Percentiles rank a stretch among this genome's conserved stretches.
These are phyloP conservation scores for Butyriboletus loyo DNA, from an alignment of 768 basidiomycete genomes.

Conservation along the genomic window DNA sequence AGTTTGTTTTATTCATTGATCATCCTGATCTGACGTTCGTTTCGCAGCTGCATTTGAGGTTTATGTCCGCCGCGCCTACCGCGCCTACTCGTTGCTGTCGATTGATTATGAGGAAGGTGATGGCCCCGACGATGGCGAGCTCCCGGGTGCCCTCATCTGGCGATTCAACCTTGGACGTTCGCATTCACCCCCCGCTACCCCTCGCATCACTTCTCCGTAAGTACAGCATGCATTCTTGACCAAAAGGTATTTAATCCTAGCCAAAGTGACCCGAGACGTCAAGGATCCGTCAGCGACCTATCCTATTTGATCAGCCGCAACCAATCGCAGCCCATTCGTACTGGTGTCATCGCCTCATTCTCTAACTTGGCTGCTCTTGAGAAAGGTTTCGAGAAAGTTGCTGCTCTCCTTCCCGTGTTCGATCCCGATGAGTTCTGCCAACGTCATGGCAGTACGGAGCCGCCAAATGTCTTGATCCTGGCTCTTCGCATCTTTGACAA, in stretches of 20 bases:
- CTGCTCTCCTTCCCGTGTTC: constrained; percentile 69
- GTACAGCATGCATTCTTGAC: neutral
- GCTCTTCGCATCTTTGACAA: constrained; percentile 85
- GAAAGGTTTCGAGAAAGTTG: constrained; percentile 73
- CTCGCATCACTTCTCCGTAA: constrained; percentile 47
- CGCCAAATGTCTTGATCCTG: constrained; percentile 92
- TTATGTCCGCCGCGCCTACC: constrained; percentile 93
- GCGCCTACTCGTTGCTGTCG: constrained; percentile 86
- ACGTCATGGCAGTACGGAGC: constrained; percentile 71
- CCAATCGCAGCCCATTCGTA: constrained; percentile 86
- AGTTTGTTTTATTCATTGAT: constrained; percentile 22
- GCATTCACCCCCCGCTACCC: constrained; percentile 83
- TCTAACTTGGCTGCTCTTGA: constrained; percentile 65
- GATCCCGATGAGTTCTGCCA: constrained; percentile 68
- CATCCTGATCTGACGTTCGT: neutral
- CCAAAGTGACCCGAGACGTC: constrained; percentile 61
- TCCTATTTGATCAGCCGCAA: constrained; percentile 87
- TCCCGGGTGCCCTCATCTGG: constrained; percentile 83
- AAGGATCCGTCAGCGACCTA: constrained; percentile 93
- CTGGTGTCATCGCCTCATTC: constrained; percentile 91
- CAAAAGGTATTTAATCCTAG: constrained; percentile 6
- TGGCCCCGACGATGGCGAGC: constrained; percentile 76
- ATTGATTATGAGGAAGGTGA: constrained; percentile 96
- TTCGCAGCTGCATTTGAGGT: constrained; percentile 86
- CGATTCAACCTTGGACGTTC: constrained; percentile 92